Conservation (phyloP, 208 protist genomes). For the Acanthamoeba sp. region DNA sequence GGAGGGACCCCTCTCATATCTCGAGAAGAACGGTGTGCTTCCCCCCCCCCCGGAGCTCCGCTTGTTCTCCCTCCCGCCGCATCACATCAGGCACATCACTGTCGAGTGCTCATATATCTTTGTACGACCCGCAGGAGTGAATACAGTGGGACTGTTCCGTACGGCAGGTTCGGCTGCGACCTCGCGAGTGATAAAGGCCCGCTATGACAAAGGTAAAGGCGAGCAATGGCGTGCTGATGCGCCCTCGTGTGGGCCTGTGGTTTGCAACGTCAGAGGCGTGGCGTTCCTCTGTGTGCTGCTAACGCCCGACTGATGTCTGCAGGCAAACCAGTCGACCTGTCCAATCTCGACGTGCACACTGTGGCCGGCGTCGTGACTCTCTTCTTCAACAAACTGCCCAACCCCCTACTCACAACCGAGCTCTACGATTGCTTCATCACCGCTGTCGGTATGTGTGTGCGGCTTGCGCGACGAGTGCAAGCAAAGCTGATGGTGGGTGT, state of each 20-base stretch:
- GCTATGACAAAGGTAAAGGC: constrained; percentile 71
- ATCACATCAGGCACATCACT: too few relatives aligned
- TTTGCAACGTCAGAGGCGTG: too few relatives aligned
- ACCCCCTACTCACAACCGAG: constrained; percentile 59
- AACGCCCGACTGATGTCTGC: not conserved
- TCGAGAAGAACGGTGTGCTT: constrained; percentile 44
- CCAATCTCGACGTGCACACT: constrained; percentile 63
- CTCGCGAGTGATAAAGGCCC: constrained; percentile 28
- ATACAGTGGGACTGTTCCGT: constrained; percentile 56
- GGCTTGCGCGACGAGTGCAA: too few relatives aligned
- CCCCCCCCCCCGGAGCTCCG: not conserved
- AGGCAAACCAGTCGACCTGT: constrained; percentile 63
- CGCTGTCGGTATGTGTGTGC: constrained; percentile 12
- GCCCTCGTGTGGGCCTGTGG: not conserved
- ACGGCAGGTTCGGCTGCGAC: constrained; percentile 35
- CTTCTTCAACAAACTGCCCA: constrained; percentile 67
- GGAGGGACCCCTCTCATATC: constrained; percentile 37
- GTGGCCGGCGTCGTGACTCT: constrained; percentile 56
- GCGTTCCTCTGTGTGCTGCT: not conserved
- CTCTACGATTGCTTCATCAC: constrained; percentile 70
- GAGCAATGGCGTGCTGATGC: not conserved
- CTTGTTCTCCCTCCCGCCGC: not conserved
- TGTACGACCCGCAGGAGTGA: not conserved
- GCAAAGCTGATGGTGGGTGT: too few relatives aligned
- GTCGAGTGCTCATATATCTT: too few relatives aligned